Conservation (phyloP, 495 filamentous ascomycete genomes). For the Neohortaea acidophila region DNA sequence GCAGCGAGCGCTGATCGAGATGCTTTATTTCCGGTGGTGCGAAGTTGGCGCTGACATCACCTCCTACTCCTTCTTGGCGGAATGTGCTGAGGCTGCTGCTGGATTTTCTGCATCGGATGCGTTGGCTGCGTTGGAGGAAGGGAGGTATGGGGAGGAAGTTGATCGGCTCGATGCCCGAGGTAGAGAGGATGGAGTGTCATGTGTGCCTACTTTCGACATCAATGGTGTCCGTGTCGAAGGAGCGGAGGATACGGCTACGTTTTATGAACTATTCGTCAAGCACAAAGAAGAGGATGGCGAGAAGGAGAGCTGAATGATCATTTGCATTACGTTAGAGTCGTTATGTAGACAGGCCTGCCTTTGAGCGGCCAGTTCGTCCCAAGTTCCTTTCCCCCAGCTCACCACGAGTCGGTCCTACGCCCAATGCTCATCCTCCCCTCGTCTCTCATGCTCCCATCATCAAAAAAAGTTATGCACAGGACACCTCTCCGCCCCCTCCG, state of each 20-base stretch:
- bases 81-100: background rate
- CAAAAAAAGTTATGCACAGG: background rate
- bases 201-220: slow-evolving; percentile 1
- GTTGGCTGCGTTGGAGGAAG: background rate
- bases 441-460: too few species aligned
- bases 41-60: background rate
- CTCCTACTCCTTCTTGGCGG: slow-evolving; percentile 1
- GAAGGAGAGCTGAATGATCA: too few species aligned
- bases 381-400: too few species aligned
- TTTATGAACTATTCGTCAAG: background rate
- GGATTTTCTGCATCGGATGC: background rate
- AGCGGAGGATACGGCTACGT: background rate
- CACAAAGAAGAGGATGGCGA: background rate
- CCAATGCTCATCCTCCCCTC: too few species aligned
- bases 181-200: background rate
- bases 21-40: background rate
- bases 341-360: too few species aligned
- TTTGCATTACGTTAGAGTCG: too few species aligned
- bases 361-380: too few species aligned
- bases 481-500: background rate
- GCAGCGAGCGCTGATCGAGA: background rate
- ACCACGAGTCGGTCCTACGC: too few species aligned
- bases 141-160: background rate
- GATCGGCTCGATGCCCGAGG: background rate
- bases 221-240: background rate